Base-by-base conservation (phyloP, 805 yeast species). In the Wickerhamiella lipophila region DNA sequence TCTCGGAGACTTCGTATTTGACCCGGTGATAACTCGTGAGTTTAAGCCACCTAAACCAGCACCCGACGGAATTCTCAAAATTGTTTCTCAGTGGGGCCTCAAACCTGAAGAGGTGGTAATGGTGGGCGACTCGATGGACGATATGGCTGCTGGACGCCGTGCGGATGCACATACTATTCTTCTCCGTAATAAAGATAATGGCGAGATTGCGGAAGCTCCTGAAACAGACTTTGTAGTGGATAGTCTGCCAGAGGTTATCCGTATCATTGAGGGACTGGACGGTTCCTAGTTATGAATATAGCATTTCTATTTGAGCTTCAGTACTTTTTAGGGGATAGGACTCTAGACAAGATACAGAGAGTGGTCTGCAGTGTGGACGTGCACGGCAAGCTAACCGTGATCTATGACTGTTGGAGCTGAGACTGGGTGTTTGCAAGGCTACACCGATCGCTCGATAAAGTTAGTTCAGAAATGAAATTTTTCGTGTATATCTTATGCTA, bases 61-160 rank as follows among this genome's bases (percentile, higher is more conserved):
- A 9, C 83, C 84, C 0, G 74, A 72, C 40, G 84, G 86, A 2
- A 59, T 81, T 36, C 58, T 74, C 18, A 75, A 77, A 53, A 79
- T 81, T 21, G 74, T 79, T 2, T 51, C 65, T 34, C 46, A 56
- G 3, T 75, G 82, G 78, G 68, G 67, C 1, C 44, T 73, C 15
- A 55, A 61, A 1, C 75, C 82, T 0, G 54, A 61, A 15, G 66
- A 73, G 35, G 53, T 80, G 26, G 58, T 79, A 5, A 81, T 81
- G 87, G 81, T 81, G 13, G 88, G 88, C 11, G 87, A 81, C 58
- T 80, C 86, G 0, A 61, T 68, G 36, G 87, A 81, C 61, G 88
- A 81, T 57, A 76, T 81, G 78, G 63, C 56, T 38, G 75, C 83
- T 26, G 87, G 85, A 2, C 59, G 68, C 26, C 55, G 65, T n/a